Percentiles rank a stretch among this genome's conserved stretches.
These are phyloP conservation scores for Plantago coronopus DNA, from an alignment of 305 asterid genomes.

Conservation along the genomic window DNA sequence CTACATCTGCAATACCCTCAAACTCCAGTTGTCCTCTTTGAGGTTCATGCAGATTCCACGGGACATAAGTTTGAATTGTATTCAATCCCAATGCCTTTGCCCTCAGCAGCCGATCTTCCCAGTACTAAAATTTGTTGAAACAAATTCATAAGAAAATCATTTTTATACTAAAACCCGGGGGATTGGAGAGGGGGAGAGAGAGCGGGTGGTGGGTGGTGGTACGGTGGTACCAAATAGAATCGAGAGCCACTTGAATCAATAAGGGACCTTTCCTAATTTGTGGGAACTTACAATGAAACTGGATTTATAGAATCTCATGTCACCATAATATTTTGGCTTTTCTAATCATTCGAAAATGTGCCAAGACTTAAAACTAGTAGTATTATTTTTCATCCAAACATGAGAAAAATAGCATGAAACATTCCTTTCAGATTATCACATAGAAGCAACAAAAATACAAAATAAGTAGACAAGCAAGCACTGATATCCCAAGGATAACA, in stretches of 20 bases:
- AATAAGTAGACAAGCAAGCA: background rate
- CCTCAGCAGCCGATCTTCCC: conserved; percentile 92
- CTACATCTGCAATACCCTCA: conserved; percentile 74
- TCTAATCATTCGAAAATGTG: background rate
- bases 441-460: background rate
- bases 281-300: no score
- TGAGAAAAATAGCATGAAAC: background rate
- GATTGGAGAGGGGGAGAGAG: no score
- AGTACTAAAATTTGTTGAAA: conserved; percentile 46
- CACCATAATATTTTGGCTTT: background rate
- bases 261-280: no score
- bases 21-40: conserved; percentile 54
- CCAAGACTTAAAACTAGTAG: background rate
- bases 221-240: background rate
- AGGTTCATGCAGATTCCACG: conserved; percentile 96
- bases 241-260: background rate
- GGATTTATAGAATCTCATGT: no score
- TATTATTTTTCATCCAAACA: background rate
- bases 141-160: background rate
- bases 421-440: conserved; percentile 3
- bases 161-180: background rate
- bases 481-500: background rate
- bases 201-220: no score
- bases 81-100: conserved; percentile 94
- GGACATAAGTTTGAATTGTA: conserved; percentile 83